A percentile compares a stretch with the other conserved stretches of the same genome.
Evolutionary conservation across 169 alveolate genomes (phyloP).

Genomic region (Eimeria praecox): DNA sequence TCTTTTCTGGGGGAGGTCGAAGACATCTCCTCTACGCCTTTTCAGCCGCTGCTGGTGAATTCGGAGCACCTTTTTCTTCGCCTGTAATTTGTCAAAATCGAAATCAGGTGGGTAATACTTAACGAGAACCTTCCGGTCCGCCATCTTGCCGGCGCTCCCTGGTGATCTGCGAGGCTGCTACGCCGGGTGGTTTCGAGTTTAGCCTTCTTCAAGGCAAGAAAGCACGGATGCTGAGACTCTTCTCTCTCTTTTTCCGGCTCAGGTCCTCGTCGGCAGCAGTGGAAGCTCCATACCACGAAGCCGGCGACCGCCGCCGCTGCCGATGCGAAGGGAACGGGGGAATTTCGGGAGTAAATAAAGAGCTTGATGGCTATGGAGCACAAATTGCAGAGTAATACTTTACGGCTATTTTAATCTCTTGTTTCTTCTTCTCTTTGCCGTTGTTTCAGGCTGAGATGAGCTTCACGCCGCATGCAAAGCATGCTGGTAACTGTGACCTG

Average conservation of each 20-base stretch:
- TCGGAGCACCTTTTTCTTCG: constrained; percentile 91
- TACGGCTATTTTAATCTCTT: neutral
- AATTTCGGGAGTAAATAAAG: neutral
- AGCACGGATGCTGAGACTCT: no score
- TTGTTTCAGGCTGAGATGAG: neutral
- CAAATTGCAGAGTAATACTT: neutral
- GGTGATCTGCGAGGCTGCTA: constrained; percentile 17
- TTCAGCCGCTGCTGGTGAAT: constrained; percentile 86
- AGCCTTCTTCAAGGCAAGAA: neutral
- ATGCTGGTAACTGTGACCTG: neutral
- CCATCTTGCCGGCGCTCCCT: constrained; percentile 89
- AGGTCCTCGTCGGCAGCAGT: neutral
- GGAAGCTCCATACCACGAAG: neutral
- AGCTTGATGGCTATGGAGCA: neutral
- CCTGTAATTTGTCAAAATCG: constrained; percentile 97
- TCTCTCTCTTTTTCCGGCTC: no score
- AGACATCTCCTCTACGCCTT: constrained; percentile 48
- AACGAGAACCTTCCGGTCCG: constrained; percentile 98
- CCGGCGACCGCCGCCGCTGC: neutral
- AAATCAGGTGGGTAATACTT: constrained; percentile 99
- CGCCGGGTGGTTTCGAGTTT: neutral
- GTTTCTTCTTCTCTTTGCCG: neutral
- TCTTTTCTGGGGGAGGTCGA: constrained; percentile 46
- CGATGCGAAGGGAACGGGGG: neutral
- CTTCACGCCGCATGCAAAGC: neutral